Evolutionary conservation across 179 eudicot species (phyloP).

Genomic region (Silene noctiflora): DNA sequence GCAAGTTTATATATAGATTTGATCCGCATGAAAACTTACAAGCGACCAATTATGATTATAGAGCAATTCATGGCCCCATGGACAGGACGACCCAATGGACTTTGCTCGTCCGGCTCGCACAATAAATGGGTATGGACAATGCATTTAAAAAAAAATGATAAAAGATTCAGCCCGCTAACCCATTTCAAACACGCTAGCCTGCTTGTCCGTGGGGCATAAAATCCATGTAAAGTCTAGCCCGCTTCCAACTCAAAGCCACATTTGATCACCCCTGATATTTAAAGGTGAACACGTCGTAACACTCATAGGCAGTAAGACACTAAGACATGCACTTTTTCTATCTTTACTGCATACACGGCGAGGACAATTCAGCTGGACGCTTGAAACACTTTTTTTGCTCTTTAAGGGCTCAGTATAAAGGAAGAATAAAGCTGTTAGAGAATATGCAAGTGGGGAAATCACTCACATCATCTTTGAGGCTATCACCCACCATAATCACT

Average conservation of each 20-base stretch:
- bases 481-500: constrained; percentile 94
- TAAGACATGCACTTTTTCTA: background rate
- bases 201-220: no score
- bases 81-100: background rate
- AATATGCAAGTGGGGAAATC: background rate
- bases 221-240: no score
- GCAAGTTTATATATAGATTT: background rate
- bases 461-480: constrained; percentile 97
- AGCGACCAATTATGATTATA: background rate
- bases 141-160: background rate
- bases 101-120: background rate
- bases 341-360: background rate
- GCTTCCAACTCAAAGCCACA: no score
- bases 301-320: no score
- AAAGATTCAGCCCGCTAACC: background rate
- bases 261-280: background rate
- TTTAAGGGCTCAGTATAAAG: background rate
- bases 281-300: background rate
- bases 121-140: background rate
- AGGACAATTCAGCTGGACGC: background rate
- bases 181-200: background rate
- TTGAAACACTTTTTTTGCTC: background rate
- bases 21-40: background rate
- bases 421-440: background rate
- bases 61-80: background rate